Conservation (phyloP, 345 rosid species). For the Aegle marmelos region DNA sequence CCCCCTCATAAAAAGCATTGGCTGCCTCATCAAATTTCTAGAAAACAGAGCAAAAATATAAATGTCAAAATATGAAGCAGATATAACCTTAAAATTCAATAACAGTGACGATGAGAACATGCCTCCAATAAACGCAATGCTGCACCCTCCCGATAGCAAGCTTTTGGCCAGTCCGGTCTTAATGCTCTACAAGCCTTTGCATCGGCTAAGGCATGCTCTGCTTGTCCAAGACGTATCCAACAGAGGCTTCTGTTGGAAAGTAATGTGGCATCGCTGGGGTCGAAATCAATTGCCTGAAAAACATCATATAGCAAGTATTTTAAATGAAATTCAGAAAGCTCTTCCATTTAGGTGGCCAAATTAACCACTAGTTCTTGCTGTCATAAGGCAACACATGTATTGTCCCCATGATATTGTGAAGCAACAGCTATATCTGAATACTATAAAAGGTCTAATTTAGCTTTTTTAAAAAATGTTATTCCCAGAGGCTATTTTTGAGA, state of each 20-base stretch:
- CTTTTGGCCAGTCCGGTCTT: slow-evolving; percentile 83
- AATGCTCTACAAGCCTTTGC: slow-evolving; percentile 69
- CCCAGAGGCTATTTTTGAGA: background rate
- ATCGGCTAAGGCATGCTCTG: slow-evolving; percentile 79
- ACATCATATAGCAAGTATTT: slow-evolving; percentile 5
- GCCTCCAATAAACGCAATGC: slow-evolving; percentile 76
- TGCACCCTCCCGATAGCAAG: slow-evolving; percentile 90
- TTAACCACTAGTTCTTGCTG: background rate
- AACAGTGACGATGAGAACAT: slow-evolving; percentile 8
- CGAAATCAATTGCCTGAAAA: slow-evolving; percentile 79
- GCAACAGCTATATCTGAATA: background rate
- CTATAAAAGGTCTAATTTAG: background rate
- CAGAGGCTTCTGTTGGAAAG: slow-evolving; percentile 87
- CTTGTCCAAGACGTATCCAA: slow-evolving; percentile 71
- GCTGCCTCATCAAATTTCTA: slow-evolving; percentile 89
- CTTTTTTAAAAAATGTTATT: background rate
- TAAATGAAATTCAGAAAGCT: background rate
- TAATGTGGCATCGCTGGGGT: slow-evolving; percentile 67
- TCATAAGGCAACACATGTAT: background rate
- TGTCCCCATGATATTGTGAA: background rate
- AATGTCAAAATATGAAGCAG: background rate
- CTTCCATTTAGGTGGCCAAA: background rate
- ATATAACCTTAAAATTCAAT: background rate
- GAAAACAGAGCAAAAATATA: slow-evolving; percentile 8
- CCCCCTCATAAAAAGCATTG: slow-evolving; percentile 81